Base-by-base conservation (phyloP, 768 basidiomycete genomes). In the Hebeloma cylindrosporum region DNA sequence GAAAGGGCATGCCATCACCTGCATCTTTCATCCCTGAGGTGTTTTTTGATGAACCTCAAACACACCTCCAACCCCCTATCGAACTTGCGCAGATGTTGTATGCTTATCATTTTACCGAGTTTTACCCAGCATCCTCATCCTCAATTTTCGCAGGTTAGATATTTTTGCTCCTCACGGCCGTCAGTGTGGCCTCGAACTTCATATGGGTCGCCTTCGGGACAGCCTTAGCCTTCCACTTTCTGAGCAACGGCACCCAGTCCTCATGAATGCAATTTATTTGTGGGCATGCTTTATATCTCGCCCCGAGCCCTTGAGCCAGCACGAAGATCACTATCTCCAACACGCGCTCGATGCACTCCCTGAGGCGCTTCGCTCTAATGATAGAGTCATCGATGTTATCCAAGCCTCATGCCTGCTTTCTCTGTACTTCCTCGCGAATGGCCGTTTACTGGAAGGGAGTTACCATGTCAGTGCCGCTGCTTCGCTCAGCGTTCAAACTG, bases 241-340 rank as follows among this genome's bases (percentile, higher is more conserved):
- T 35, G 80, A 86, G 45, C 85, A 85, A 43, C 80, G 80, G 14
- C 88, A 91, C 56, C 82, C 88, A 7, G 79, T 76, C 42, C 74
- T 92, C 10, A 79, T 89, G 73, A 87, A 89, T 58, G 75, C 87
- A 49, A 83, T 90, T 57, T 91, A 82, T 60, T 77, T 90, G 5
- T 89, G 88, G 83, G 83, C 86, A 2, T 90, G 87, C 61, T 87
- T 84, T 59, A 74, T 90, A 29, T 87, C 88, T 7, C 75, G 85
- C 16, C 82, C 86, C 5, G 83, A 80, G 28, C 74, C 79, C 4
- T 70, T 90, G 9, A 78, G 78, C 53, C 78, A 82, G 40, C 83
- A 88, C 57, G 87, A 91, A 64, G 73, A 78, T 11, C 78, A 82
- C 50, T 91, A 87, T 57, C 79, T 91, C 44, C 68, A 66, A 7